Evolutionary conservation across 495 filamentous ascomycete species (phyloP).

Genomic region (Penicillium cinerascens): DNA sequence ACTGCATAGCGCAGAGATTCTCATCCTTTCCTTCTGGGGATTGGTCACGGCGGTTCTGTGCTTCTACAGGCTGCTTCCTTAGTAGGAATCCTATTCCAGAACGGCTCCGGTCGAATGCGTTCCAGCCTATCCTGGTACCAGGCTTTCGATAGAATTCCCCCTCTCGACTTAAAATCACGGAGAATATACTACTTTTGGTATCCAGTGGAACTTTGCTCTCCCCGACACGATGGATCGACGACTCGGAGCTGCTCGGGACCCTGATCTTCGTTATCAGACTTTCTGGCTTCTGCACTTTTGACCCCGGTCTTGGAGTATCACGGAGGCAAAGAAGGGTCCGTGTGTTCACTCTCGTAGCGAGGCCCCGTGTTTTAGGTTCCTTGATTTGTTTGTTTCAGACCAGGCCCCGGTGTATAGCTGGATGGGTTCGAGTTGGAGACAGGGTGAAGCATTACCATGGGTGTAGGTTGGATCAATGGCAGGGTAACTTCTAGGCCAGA

Average conservation of each 20-base stretch:
- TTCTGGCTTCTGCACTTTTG: background rate
- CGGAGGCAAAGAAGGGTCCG: background rate
- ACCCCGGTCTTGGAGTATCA: background rate
- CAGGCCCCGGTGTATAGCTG: background rate
- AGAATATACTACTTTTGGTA: slow-evolving; percentile 2
- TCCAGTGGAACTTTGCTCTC: background rate
- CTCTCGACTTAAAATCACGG: background rate
- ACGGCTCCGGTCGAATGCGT: slow-evolving; percentile 1
- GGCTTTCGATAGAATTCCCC: slow-evolving; percentile 2
- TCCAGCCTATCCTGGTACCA: background rate
- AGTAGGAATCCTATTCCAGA: background rate
- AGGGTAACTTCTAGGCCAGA: background rate
- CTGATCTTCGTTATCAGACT: background rate
- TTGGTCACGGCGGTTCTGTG: background rate
- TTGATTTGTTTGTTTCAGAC: background rate
- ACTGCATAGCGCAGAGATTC: background rate
- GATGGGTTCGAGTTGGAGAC: background rate
- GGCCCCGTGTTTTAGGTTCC: background rate
- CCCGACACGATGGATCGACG: background rate
- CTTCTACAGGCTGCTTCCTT: background rate
- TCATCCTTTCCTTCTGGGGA: background rate
- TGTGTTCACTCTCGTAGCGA: background rate
- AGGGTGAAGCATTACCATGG: background rate
- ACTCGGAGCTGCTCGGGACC: background rate
- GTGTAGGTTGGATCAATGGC: background rate